Conservation (phyloP, 192 early-diverging fungal genomes). For the Lunasporangiospora selenospora region DNA sequence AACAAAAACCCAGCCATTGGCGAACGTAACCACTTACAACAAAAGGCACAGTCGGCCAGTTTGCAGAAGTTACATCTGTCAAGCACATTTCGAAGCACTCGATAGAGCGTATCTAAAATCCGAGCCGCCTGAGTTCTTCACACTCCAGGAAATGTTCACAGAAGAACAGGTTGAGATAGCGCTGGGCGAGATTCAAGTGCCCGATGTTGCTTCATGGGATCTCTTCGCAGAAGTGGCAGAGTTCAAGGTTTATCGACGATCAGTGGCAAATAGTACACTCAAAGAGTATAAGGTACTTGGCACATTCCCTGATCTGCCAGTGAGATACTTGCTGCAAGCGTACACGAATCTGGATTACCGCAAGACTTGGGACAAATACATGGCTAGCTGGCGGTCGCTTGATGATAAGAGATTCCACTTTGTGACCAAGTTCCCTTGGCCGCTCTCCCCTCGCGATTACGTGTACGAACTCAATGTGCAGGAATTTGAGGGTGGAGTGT, state of each 20-base stretch:
- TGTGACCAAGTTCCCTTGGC: slow-evolving; percentile 50
- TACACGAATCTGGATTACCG: slow-evolving; percentile 53
- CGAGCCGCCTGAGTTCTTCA: no score
- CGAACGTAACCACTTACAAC: no score
- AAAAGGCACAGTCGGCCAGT: no score
- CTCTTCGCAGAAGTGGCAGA: slow-evolving; percentile 30
- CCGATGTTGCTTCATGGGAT: slow-evolving; percentile 28
- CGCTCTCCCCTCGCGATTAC: slow-evolving; percentile 50
- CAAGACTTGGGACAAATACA: slow-evolving; percentile 54
- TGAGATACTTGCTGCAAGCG: slow-evolving; percentile 40
- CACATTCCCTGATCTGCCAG: slow-evolving; percentile 29
- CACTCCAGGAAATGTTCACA: no score
- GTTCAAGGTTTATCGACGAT: slow-evolving; percentile 44
- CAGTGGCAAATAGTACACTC: slow-evolving; percentile 22
- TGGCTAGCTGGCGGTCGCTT: slow-evolving; percentile 28
- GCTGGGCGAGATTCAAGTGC: slow-evolving; percentile 4
- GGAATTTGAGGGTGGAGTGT: slow-evolving; percentile 6
- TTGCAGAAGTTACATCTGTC: no score
- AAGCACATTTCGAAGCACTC: no score
- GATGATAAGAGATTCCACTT: slow-evolving; percentile 29
- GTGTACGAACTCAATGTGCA: slow-evolving; percentile 39
- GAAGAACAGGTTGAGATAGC: slow-evolving; percentile 12
- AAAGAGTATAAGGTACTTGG: slow-evolving; percentile 53
- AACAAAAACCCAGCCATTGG: no score
- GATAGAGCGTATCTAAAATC: no score